Percentiles rank a stretch among this genome's conserved stretches.
These are phyloP conservation scores for Xylariaceae sp. DNA, from an alignment of 2,329 filamentous ascomycete species.

Conservation along the genomic window DNA sequence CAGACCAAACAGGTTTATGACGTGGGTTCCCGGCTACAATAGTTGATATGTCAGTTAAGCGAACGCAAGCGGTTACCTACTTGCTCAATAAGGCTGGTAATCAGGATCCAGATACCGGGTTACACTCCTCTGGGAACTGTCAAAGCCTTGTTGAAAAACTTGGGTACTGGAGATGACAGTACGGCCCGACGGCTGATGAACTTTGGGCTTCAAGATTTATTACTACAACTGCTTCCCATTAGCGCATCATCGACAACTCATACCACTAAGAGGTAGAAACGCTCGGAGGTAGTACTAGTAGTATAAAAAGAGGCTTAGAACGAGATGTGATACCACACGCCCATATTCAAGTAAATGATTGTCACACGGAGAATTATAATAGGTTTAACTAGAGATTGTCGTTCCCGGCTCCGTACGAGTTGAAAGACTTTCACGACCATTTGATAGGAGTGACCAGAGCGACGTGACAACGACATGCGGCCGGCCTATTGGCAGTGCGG, in stretches of 20 bases:
- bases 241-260: background rate
- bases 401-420: constrained; percentile 17
- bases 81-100: constrained; percentile 22
- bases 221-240: background rate
- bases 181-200: background rate
- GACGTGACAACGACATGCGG: constrained; percentile 18
- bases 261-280: background rate
- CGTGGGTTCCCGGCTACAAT: constrained; percentile 23
- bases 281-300: background rate
- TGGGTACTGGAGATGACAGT: background rate
- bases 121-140: background rate
- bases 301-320: constrained; percentile 2
- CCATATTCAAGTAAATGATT: background rate
- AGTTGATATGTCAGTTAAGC: constrained; percentile 11
- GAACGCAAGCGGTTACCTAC: constrained; percentile 16
- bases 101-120: constrained; percentile 9
- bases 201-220: background rate
- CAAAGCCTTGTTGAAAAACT: background rate
- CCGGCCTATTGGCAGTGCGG: constrained; percentile 26
- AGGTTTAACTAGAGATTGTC: background rate
- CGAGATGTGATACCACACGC: constrained; percentile 1
- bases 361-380: constrained; percentile 6
- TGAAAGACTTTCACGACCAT: constrained; percentile 11
- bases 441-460: constrained; percentile 19
- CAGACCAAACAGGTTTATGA: constrained; percentile 16